A percentile compares a stretch with the other conserved stretches of the same genome.
phyloP scores from a whole-genome alignment of 2,329 filamentous ascomycete species.

The Cercospora beticola region DNA sequence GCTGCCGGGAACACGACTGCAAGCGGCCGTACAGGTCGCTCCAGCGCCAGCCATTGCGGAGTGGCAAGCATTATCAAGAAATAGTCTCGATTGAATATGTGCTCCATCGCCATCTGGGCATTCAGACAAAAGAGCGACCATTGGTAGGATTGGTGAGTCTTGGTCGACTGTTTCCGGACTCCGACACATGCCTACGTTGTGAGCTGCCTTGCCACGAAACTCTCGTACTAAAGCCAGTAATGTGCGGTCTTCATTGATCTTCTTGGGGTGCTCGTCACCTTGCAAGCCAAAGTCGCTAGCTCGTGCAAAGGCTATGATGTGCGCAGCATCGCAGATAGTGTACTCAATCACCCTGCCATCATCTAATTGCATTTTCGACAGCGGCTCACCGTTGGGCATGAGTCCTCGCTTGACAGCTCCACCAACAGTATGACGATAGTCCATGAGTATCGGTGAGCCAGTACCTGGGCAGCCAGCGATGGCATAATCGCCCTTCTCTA shows the following conservation, averaged over 20 bases:
- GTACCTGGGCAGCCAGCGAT: conserved; percentile 23
- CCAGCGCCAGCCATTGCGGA: conserved; percentile 24
- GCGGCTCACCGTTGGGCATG: conserved; percentile 18
- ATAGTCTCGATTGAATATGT: conserved; percentile 21
- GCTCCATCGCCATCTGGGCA: conserved; percentile 9
- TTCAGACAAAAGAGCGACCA: conserved; percentile 21
- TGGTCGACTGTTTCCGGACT: conserved; percentile 19
- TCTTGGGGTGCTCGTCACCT: conserved; percentile 22
- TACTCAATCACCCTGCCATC: conserved; percentile 15
- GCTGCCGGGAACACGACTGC: conserved; percentile 18
- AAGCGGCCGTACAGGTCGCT: conserved; percentile 23
- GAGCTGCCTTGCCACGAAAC: conserved; percentile 23
- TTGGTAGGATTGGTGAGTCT: conserved; percentile 23
- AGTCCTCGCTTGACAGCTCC: conserved; percentile 20
- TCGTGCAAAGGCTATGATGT: conserved; percentile 23
- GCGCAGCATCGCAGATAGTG: conserved; percentile 23
- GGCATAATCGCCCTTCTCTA: conserved; percentile 20
- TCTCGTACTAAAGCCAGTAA: conserved; percentile 14
- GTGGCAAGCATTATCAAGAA: conserved; percentile 24
- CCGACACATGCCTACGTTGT: conserved; percentile 20
- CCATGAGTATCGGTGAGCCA: conserved; percentile 25
- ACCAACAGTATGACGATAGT: conserved; percentile 23
- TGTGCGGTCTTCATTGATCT: conserved; percentile 15
- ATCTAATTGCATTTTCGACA: conserved; percentile 13
- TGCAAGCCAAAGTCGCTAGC: conserved; percentile 18